phyloP scores from a whole-genome alignment of 2,329 filamentous ascomycete genomes.

The Aspergillus intermedius region DNA sequence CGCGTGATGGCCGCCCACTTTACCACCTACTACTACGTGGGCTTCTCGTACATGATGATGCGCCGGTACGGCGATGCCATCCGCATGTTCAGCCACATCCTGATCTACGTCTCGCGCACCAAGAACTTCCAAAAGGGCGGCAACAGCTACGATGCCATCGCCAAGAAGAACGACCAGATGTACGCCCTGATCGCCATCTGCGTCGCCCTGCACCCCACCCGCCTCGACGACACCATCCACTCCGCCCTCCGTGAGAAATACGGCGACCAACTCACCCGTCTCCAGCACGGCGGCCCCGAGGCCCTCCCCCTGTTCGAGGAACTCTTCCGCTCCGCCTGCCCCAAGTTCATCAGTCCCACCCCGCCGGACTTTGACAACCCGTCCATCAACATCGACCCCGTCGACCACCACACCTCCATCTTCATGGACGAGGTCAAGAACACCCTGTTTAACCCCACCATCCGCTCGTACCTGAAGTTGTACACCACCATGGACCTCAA shows the following conservation, averaged over 20 bases:
- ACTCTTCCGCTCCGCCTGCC: conserved; percentile 94
- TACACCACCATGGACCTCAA: conserved; percentile 99
- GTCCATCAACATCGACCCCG: conserved; percentile 87
- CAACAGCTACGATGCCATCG: conserved; percentile 86
- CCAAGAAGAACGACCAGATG: conserved; percentile 99
- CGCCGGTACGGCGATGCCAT: conserved; percentile 98
- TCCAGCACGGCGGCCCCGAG: conserved; percentile 93
- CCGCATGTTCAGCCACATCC: conserved; percentile 99
- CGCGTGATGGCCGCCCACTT: conserved; percentile 99
- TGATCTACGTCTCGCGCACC: conserved; percentile 95
- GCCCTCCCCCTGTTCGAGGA: conserved; percentile 96
- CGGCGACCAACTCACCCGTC: conserved; percentile 92
- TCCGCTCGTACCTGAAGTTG: conserved; percentile 96
- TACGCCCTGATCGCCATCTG: conserved; percentile 98
- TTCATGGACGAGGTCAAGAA: conserved; percentile 99
- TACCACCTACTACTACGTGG: conserved; percentile 99
- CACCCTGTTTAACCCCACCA: conserved; percentile 95
- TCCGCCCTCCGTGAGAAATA: conserved; percentile 97
- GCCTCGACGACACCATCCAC: conserved; percentile 98
- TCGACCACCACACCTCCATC: conserved; percentile 93
- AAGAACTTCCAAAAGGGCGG: conserved; percentile 99
- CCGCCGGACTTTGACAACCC: conserved; percentile 97
- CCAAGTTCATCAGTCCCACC: conserved; percentile 98
- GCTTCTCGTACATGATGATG: conserved; percentile 99
- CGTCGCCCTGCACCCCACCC: conserved; percentile 93